Percentiles rank a stretch among this genome's conserved stretches.
These are phyloP conservation scores for Myriangium duriaei DNA, from an alignment of 2,329 filamentous ascomycete species.

Conservation along the genomic window DNA sequence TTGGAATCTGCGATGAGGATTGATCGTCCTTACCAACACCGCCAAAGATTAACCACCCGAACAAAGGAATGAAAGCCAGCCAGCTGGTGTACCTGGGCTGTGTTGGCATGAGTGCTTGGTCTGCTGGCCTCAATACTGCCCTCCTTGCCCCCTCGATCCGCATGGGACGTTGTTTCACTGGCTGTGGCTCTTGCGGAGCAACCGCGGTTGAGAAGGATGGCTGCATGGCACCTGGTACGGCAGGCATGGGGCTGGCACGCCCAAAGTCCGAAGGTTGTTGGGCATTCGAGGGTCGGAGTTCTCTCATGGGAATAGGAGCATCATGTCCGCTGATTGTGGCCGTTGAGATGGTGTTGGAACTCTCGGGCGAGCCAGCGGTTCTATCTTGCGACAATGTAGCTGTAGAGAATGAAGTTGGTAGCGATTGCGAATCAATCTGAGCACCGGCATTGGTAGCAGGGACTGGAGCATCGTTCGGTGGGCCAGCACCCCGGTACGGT, in stretches of 20 bases:
- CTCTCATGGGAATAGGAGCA: slow-evolving; percentile 6
- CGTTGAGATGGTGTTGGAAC: slow-evolving; percentile 27
- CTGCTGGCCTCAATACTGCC: slow-evolving; percentile 30
- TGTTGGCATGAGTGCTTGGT: slow-evolving; percentile 36
- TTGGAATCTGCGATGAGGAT: slow-evolving; percentile 64
- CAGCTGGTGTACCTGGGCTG: slow-evolving; percentile 23
- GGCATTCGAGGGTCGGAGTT: neutral
- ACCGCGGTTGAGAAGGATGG: slow-evolving; percentile 6
- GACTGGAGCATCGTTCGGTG: slow-evolving; percentile 31
- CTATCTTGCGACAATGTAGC: slow-evolving; percentile 14
- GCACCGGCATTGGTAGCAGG: slow-evolving; percentile 25
- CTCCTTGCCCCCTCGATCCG: slow-evolving; percentile 27
- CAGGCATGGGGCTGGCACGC: slow-evolving; percentile 5
- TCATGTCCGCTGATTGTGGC: slow-evolving; percentile 24
- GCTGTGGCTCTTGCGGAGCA: slow-evolving; percentile 8
- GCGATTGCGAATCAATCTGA: slow-evolving; percentile 17
- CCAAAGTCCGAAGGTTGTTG: neutral
- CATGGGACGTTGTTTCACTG: slow-evolving; percentile 13
- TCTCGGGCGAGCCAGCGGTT: slow-evolving; percentile 19
- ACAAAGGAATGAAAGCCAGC: slow-evolving; percentile 11
- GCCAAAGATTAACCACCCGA: slow-evolving; percentile 29
- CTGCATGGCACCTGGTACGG: slow-evolving; percentile 1
- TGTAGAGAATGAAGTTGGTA: slow-evolving; percentile 22
- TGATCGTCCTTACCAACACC: slow-evolving; percentile 36
- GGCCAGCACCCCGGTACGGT: slow-evolving; percentile 32